Evolutionary conservation across 805 yeast genomes (phyloP), one percentile per base, ranked within the genome.

Genomic region (Ogataea nonfermentans): DNA sequence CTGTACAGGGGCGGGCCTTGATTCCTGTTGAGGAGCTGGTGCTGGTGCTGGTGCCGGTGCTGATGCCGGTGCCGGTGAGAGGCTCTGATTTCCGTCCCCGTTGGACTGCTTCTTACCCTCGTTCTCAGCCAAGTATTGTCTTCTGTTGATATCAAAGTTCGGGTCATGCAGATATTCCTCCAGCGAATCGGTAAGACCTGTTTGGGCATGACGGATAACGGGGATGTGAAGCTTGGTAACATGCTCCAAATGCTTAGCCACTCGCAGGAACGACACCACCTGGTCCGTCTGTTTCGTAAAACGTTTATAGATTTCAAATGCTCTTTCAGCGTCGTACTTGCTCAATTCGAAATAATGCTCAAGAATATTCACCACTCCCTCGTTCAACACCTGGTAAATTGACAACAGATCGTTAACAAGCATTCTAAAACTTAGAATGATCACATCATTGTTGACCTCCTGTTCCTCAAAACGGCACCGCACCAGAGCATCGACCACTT

Each of bases 261-360:
- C 79, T 53, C 95, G 79, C 55, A 93, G 71, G 62, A 84, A 93
- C 51, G 81, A 82, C 20, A 93, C 93, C 8, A 91, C 98, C 56
- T 80, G 82, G 38, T 81, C 80, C 3, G 98, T 93, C 57, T 88
- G 79, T 44, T 79, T 82, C 27, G 89, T 95, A 63, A 93, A 93
- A 44, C 72, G 75, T 51, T 84, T 86, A 67, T 93, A 93, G 36
- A 93, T 80, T 15, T 78, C 78, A 43, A 91, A 73, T 0, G 97
- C 90, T 46, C 90, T 73, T 57, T 84, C 87, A 2, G 97, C 98
- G 58, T 91, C 96, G 24, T 66, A 65, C 49, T 77, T 81, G 25
- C 91, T 80, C 79, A 93, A 83, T 64, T 93, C 99, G 66, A 93
- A 93, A 64, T 86, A 93, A 56, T 91, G 95, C 62, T 93, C 98